Evolutionary conservation across 2,329 filamentous ascomycete genomes (phyloP), one percentile per base, ranked within the genome.

Genomic region (Aspergillus sp.): DNA sequence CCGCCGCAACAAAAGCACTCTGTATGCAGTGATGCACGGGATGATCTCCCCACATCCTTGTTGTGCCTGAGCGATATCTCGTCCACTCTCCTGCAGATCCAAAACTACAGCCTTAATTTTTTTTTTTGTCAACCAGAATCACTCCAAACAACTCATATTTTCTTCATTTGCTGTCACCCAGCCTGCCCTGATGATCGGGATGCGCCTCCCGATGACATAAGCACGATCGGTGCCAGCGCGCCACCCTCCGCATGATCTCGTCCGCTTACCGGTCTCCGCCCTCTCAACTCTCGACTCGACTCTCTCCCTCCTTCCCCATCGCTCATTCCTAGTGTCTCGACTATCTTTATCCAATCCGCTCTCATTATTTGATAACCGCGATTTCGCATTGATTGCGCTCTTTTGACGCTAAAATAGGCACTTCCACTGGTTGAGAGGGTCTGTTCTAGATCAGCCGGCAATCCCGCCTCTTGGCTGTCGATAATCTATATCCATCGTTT

Each of bases 361-460:
- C 39, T 57, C 39, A 15, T 44, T 48, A 25, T 31, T 25, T 41
- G 43, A 52, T 53, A 31, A 35, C 45, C 44, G 25, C 11, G 23
- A 25, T 21, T 35, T 31, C 37, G 21, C 31, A 17, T 49, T 25
- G 31, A 15, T 14, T 54, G 25, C 25, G 46, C 47, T 33, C 41
- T 31, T 48, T 45, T 17, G 50, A 50, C 27, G 31, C 21, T 45
- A 43, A n/a, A 25, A 47, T 31, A 55, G 53, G 46, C 58, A 55
- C 45, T 59, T 59, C 50, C 53, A 31, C 55, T 53, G 53, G 59
- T 45, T 58, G 61, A 52, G 59, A 63, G 50, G 55, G 52, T 54
- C 49, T 51, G 57, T 43, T 63, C 59, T 62, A 62, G 62, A 59
- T 53, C 56, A 48, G 52, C 61, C 53, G 49, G 41, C 52, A 55